These are phyloP conservation scores for Scedosporium apiospermum DNA, from an alignment of 2,329 filamentous ascomycete species.

Conservation along the genomic window DNA sequence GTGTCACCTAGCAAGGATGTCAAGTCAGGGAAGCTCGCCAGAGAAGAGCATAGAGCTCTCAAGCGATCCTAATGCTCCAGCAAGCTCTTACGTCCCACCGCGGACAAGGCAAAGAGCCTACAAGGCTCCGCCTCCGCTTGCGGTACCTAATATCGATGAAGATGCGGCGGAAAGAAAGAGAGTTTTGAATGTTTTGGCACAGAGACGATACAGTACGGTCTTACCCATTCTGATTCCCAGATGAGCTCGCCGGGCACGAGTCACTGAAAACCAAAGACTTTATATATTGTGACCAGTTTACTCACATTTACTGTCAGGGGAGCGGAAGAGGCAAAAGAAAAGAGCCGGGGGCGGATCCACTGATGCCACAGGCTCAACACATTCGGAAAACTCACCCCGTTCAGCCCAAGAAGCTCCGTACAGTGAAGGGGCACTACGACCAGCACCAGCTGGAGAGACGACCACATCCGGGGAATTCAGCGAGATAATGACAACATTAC, in stretches of 20 bases:
- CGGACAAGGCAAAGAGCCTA: constrained; percentile 28
- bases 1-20: neutral
- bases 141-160: constrained; percentile 37
- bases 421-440: neutral
- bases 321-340: constrained; percentile 16
- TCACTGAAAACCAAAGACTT: too few relatives aligned
- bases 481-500: neutral
- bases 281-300: too few relatives aligned
- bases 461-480: neutral
- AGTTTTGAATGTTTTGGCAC: constrained; percentile 43
- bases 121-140: constrained; percentile 29
- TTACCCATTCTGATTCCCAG: neutral
- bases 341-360: neutral
- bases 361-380: neutral
- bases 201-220: constrained; percentile 40
- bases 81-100: constrained; percentile 12
- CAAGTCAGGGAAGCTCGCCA: constrained; percentile 7
- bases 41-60: constrained; percentile 4
- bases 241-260: too few relatives aligned
- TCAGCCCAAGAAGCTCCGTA: neutral
- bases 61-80: neutral
- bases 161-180: constrained; percentile 44
- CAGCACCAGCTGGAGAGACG: neutral
- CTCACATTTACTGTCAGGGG: constrained; percentile 12
- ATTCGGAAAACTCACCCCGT: neutral